phyloP scores from a whole-genome alignment of 306 rosid species.

The Rosa lucieae region DNA sequence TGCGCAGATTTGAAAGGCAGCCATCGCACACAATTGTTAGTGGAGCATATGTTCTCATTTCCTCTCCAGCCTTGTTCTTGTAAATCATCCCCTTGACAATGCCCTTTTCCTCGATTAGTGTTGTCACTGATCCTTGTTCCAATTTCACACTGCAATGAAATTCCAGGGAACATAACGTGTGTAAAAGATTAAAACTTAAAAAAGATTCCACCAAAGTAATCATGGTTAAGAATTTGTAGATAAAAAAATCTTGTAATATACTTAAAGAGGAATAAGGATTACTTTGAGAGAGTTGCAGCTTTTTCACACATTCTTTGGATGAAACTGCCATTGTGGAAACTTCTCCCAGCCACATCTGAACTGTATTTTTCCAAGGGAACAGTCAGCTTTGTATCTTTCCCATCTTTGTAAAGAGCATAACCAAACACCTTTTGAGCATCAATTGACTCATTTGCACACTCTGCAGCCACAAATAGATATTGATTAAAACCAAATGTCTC shows the following conservation, averaged over 20 bases:
- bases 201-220: not conserved
- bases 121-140: constrained; percentile 19
- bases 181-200: not conserved
- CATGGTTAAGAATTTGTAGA: not conserved
- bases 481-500: not conserved
- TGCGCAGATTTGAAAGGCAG: constrained; percentile 82
- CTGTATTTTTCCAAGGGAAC: not conserved
- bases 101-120: constrained; percentile 13
- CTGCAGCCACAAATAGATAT: constrained; percentile 30
- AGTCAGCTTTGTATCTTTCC: not conserved
- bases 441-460: constrained; percentile 17
- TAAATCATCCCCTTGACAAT: constrained; percentile 11
- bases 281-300: constrained; percentile 14
- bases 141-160: constrained; percentile 8
- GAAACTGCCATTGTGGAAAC: constrained; percentile 39
- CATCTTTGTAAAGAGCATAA: constrained; percentile 35
- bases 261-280: not conserved
- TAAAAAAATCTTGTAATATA: not conserved
- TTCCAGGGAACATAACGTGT: not conserved
- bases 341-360: constrained; percentile 12
- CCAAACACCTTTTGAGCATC: constrained; percentile 30
- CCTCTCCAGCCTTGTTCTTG: constrained; percentile 12
- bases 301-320: constrained; percentile 37
- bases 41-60: not conserved
- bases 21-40: constrained; percentile 50